Base-by-base conservation (phyloP, 2,329 filamentous ascomycete species). In the Colletotrichum salicis region DNA sequence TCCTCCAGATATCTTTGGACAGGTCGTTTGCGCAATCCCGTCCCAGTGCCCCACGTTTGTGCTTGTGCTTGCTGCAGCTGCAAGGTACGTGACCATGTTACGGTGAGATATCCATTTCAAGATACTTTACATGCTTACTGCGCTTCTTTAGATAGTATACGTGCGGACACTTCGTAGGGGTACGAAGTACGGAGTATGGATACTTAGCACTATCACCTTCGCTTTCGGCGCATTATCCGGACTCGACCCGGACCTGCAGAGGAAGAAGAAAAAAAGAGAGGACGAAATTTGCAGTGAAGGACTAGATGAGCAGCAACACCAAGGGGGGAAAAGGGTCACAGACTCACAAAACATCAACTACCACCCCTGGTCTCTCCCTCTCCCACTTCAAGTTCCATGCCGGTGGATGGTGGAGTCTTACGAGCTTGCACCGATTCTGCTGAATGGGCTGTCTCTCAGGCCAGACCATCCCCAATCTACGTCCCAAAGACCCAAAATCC, bases 21-120 rank as follows among this genome's bases (percentile, higher is more conserved):
- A 45, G 24, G 24, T 63, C 64, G 64, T 68, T 68, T 71, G 64
- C 64, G 68, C 68, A 68, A 71, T 71, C 52, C 68, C 58, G 58
- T 48, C 57, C 55, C 57, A 45, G 54, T 48, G 37, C 52, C 41
- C 64, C 64, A 68, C 69, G 48, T 33, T 33, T 55, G 48, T 64
- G 31, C 33, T 48, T n/a, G 19, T 48, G 41, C 41, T 22, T 48
- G 41, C 41, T 48, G 41, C 41, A 10, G 6, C 41, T 41, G 22
- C 24, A 41, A 56, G 31, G 48, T n/a, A 55, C 19, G 13, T 8
- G 37, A 15, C 13, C 27, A 57, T 52, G 35, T 29, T 27, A 51
- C 15, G 41, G 22, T 45, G 29, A 60, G 56, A 67, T 61, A 67
- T 56, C 31, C 59, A 48, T 48, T 48, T 48, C 41, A 48, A 48